phyloP scores from a whole-genome alignment of 1,284 basidiomycete genomes.

The Cryptococcus sp. region DNA sequence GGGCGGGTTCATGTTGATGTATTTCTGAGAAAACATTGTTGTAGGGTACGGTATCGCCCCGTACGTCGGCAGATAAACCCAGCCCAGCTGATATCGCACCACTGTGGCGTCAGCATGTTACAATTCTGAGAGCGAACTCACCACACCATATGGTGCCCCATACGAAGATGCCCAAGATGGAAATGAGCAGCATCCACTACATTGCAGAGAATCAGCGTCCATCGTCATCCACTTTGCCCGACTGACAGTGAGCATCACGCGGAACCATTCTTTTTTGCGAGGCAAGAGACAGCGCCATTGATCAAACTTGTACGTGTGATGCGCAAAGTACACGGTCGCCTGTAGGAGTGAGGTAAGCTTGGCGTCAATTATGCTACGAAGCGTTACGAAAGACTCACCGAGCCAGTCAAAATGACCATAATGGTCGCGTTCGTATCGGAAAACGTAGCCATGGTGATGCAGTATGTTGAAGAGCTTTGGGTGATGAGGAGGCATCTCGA shows the following conservation, averaged over 20 bases:
- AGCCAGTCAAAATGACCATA: conserved; percentile 14
- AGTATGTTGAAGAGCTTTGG: too few species aligned
- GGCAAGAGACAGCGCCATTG: conserved; percentile 33
- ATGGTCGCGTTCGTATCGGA: conserved; percentile 11
- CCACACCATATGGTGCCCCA: conserved; percentile 27
- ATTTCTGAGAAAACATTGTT: conserved; percentile 21
- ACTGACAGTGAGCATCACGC: conserved; percentile 32
- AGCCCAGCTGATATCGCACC: conserved; percentile 32
- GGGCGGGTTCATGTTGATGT: conserved; percentile 16
- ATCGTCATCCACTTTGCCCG: neutral
- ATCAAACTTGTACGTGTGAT: conserved; percentile 37
- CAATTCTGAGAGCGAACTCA: conserved; percentile 5
- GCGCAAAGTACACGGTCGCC: conserved; percentile 21
- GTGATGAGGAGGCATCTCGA: too few species aligned
- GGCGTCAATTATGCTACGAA: neutral
- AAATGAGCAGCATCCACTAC: conserved; percentile 34
- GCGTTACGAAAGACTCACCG: conserved; percentile 14
- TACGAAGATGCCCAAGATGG: conserved; percentile 18
- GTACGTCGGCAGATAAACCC: conserved; percentile 18
- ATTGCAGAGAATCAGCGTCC: neutral
- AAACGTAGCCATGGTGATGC: too few species aligned
- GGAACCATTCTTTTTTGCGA: conserved; percentile 37
- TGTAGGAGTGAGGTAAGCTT: conserved; percentile 1
- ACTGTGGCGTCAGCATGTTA: conserved; percentile 6
- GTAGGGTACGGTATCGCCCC: conserved; percentile 28